Conservation (phyloP, 1,139 yeast genomes). For the Geotrichum aggregatum region DNA sequence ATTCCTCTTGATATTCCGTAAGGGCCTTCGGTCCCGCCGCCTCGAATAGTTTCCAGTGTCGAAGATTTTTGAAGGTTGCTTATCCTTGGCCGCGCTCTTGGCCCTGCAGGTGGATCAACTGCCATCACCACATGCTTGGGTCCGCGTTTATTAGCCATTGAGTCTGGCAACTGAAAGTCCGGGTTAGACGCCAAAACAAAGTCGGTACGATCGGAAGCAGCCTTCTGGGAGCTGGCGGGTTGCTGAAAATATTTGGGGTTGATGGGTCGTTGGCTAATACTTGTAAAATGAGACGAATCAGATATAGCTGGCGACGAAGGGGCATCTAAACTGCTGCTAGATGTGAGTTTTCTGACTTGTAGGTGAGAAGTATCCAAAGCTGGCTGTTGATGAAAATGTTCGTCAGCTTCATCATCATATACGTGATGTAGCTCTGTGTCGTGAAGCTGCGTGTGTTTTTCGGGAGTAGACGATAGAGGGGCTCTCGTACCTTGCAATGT, state of each 20-base stretch:
- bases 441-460: not conserved
- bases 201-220: conserved; percentile 30
- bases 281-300: conserved; percentile 60
- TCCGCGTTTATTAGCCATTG: not conserved
- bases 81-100: conserved; percentile 15
- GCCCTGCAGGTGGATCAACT: conserved; percentile 16
- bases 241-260: conserved; percentile 51
- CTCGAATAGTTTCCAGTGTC: not conserved
- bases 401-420: not conserved
- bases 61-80: conserved; percentile 16
- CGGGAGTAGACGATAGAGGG: not conserved
- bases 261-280: conserved; percentile 74
- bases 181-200: conserved; percentile 37
- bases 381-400: not conserved
- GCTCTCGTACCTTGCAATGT: not conserved
- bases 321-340: conserved; percentile 15
- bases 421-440: not conserved
- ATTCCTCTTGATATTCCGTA: conserved; percentile 23
- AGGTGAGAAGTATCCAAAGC: conserved; percentile 6
- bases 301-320: conserved; percentile 26
- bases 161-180: conserved; percentile 34
- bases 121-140: not conserved
- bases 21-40: conserved; percentile 21
- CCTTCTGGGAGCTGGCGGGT: conserved; percentile 17
- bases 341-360: not conserved